Evolutionary conservation across 2,329 filamentous ascomycete genomes (phyloP).

Genomic region (Cercospora sesami): DNA sequence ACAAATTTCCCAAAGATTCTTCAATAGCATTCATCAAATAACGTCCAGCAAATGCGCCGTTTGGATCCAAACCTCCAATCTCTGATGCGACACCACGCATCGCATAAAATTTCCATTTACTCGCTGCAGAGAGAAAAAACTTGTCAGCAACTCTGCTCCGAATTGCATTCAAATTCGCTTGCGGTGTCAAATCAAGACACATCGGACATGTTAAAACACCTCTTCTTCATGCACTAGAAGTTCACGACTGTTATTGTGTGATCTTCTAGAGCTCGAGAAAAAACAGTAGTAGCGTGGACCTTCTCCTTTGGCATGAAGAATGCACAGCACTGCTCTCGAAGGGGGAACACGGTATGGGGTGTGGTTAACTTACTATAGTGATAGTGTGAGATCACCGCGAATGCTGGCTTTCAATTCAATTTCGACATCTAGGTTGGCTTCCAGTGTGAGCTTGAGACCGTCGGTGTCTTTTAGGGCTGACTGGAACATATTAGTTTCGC

Average conservation of each 20-base stretch:
- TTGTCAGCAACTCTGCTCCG: conserved; percentile 4
- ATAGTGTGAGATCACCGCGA: conserved; percentile 77
- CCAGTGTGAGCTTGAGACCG: conserved; percentile 69
- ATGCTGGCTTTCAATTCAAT: conserved; percentile 84
- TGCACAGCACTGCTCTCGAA: not conserved
- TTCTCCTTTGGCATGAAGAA: not conserved
- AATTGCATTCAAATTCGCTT: not conserved
- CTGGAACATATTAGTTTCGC: conserved; percentile 16
- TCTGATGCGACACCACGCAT: not conserved
- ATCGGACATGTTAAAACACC: not conserved
- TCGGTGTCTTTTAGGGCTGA: conserved; percentile 56
- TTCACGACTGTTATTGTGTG: conserved; percentile 19
- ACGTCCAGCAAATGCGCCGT: not conserved
- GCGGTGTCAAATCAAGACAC: not conserved
- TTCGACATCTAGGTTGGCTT: conserved; percentile 78
- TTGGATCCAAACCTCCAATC: not conserved
- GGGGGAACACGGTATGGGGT: not conserved
- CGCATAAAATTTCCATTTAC: not conserved
- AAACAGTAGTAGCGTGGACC: not conserved
- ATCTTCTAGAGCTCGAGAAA: conserved; percentile 11
- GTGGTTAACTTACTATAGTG: conserved; percentile 64
- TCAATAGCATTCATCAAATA: not conserved
- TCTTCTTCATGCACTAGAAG: conserved; percentile 16
- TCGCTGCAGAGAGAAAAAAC: conserved; percentile 1
- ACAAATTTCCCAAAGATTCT: not conserved